Base-by-base conservation (phyloP, 148 eudicot species). In the Chenopodium album region DNA sequence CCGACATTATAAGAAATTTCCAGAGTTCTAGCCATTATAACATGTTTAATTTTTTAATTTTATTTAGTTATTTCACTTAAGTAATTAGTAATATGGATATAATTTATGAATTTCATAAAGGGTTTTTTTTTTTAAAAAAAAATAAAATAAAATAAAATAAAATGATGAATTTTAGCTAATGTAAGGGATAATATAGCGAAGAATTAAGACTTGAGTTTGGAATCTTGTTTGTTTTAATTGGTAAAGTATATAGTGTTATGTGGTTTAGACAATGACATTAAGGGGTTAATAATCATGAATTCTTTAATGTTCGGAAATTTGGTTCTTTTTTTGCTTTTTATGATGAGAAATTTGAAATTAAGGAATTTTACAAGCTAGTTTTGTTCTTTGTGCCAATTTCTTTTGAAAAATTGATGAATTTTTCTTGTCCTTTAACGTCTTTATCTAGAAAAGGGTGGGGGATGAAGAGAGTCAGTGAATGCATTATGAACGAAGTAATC, bases 401-500 rank as follows among this genome's bases (percentile, higher is more conserved):
- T 9, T 66, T 71, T 71, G 12, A 22, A 71, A 71, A 17, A 19
- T 71, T 71, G 28, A 44, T 19, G 28, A 19, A 19, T 5, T 66
- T 26, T 62, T n/a, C 8, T 10, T 46, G 69, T 20, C 67, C 29
- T 76, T 59, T 62, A 56, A 68, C 73, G 84, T 76, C 79, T 50
- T 50, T 68, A 69, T 76, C 75, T 14, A 37, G 60, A 11, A 78
- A 65, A 71, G 59, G 59, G 32, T 46, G 76, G 23, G 46, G 46
- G 63, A 22, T 37, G 44, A 60, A 29, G 48, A n/a, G 31, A 72
- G 10, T 56, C 9, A 68, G 44, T 37, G 66, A 34, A 82, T 48
- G 75, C 28, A 79, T 47, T 65, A 20, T 17, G 78, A 75, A 73
- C 3, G 82, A 78, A 78, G 77, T 67, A 83, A 83, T 78, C 28